Evolutionary conservation across 805 yeast species (phyloP).

Genomic region (Blastobotrys americana): DNA sequence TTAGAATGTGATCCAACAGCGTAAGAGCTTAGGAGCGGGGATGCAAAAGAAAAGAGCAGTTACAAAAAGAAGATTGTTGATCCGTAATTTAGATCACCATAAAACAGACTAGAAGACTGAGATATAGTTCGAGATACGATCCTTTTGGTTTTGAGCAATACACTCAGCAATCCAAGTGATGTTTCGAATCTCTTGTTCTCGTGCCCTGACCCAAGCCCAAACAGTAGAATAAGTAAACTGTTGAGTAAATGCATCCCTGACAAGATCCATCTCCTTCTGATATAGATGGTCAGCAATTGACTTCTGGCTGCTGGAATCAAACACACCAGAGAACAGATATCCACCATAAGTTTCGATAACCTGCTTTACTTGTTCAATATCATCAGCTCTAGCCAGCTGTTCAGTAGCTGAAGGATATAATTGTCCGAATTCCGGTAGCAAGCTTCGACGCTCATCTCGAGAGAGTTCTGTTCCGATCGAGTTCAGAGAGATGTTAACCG

Average conservation of each 20-base stretch:
- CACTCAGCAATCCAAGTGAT: slow-evolving; percentile 99
- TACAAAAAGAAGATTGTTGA: too few relatives aligned
- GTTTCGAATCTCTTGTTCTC: slow-evolving; percentile 94
- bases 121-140: slow-evolving; percentile 83
- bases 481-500: slow-evolving; percentile 85
- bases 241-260: slow-evolving; percentile 91
- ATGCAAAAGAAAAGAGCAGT: too few relatives aligned
- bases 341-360: slow-evolving; percentile 25
- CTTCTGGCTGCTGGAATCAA: slow-evolving; percentile 42
- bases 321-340: slow-evolving; percentile 32
- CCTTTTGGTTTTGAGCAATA: slow-evolving; percentile 97
- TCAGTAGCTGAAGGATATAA: slow-evolving; percentile 72
- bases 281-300: slow-evolving; percentile 92
- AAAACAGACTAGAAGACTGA: slow-evolving; percentile 68
- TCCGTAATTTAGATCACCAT: too few relatives aligned
- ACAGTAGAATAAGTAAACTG: slow-evolving; percentile 85
- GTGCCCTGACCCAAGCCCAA: slow-evolving; percentile 95
- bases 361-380: slow-evolving; percentile 69
- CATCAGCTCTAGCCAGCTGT: slow-evolving; percentile 69
- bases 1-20: too few relatives aligned
- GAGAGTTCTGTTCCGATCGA: slow-evolving; percentile 77
- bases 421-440: slow-evolving; percentile 79
- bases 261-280: slow-evolving; percentile 82
- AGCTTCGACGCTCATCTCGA: slow-evolving; percentile 57
- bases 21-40: too few relatives aligned